Evolutionary conservation across 164 flowering plant genomes (phyloP), one percentile per base, ranked within the genome.

Genomic region (Vitis riparia): DNA sequence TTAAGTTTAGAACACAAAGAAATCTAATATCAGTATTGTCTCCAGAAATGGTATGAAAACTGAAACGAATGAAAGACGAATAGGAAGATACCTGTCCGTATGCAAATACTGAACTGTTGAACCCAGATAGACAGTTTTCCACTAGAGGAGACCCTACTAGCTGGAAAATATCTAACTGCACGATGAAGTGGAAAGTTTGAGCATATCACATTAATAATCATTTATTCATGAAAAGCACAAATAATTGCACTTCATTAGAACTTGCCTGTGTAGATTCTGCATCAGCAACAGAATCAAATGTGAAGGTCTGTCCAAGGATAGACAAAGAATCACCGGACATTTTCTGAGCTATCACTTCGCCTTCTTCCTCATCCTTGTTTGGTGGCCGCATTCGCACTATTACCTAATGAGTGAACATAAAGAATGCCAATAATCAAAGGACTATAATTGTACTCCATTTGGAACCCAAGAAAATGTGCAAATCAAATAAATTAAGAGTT

Each of bases 91-190:
- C 99, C 97, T 95, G 99, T 23, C 99, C 99, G 77, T 95, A 95
- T 48, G 99, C 98, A 82, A 95, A 95, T 32, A 95, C 93, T 6
- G 99, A 91, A 76, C 99, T 93, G 77, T 95, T 95, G 73, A 95
- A 95, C 50, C 99, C 99, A 59, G 97, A 86, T 65, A 95, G 75
- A 70, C 99, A 93, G 70, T 95, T 92, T 77, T 95, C 99, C 19
- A 95, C 95, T 14, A 95, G 85, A 55, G 99, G 96, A 17, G 81
- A 83, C 55, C 99, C 99, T 1, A 95, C 91, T 30, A 89, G 88
- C 85, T 91, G 80, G 75, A 89, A 96, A 32, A 96, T 87, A 61
- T 96, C 95, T 70, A 77, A 48, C 97, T 95, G 91, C 62, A 77
- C 65, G 52, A 44, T 16, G 2, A 23, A 51, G 65, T 13, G 7